Evolutionary conservation across 2,329 filamentous ascomycete genomes (phyloP).

Genomic region (Penicillium aurantiogriseum): DNA sequence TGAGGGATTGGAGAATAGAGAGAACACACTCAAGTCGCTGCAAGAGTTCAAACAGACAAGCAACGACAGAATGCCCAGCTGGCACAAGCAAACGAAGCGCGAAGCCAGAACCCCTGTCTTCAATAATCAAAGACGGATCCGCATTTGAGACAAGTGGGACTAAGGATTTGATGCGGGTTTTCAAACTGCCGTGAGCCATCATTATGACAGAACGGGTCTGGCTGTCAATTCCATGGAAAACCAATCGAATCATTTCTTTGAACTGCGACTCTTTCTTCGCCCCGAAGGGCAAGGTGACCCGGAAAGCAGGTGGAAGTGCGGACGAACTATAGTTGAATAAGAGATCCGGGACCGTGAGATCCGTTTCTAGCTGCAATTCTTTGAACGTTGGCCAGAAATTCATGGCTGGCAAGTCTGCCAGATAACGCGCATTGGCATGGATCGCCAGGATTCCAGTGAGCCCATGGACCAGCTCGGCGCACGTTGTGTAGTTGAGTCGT

Average conservation of each 20-base stretch:
- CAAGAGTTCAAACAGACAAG: slow-evolving; percentile 36
- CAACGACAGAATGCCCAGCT: slow-evolving; percentile 36
- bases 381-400: slow-evolving; percentile 31
- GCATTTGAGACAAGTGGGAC: slow-evolving; percentile 26
- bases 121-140: slow-evolving; percentile 35
- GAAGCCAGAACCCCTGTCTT: slow-evolving; percentile 35
- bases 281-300: slow-evolving; percentile 28
- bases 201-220: slow-evolving; percentile 33
- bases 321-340: slow-evolving; percentile 33
- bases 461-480: slow-evolving; percentile 36
- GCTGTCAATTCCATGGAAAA: slow-evolving; percentile 40
- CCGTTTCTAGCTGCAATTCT: slow-evolving; percentile 31
- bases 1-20: slow-evolving; percentile 36
- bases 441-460: slow-evolving; percentile 40
- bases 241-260: slow-evolving; percentile 37
- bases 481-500: slow-evolving; percentile 27
- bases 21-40: slow-evolving; percentile 41
- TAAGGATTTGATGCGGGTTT: slow-evolving; percentile 27
- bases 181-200: slow-evolving; percentile 38
- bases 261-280: slow-evolving; percentile 30
- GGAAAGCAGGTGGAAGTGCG: slow-evolving; percentile 32
- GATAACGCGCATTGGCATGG: slow-evolving; percentile 37
- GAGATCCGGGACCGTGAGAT: slow-evolving; percentile 37
- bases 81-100: slow-evolving; percentile 39
- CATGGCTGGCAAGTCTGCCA: slow-evolving; percentile 31